These are phyloP conservation scores for Geosmithia flava DNA, from an alignment of 2,329 filamentous ascomycete species.

Conservation along the genomic window DNA sequence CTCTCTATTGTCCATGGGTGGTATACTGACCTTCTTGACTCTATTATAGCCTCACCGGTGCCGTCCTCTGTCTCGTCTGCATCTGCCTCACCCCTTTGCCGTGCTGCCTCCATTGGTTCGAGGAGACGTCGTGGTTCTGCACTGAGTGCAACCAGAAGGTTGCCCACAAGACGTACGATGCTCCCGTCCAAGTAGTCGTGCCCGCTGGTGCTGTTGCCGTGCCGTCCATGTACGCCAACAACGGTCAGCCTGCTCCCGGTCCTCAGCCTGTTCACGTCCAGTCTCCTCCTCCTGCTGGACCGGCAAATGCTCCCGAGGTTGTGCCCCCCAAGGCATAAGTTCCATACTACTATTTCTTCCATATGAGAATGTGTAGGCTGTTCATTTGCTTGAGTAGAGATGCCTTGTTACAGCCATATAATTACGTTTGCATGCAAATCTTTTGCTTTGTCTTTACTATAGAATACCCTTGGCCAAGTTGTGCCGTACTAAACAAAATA, in stretches of 20 bases:
- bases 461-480: neutral
- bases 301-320: neutral
- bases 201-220: slow-evolving; percentile 6
- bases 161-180: slow-evolving; percentile 10
- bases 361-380: neutral
- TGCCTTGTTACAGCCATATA: neutral
- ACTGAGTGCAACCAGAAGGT: slow-evolving; percentile 15
- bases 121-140: slow-evolving; percentile 16
- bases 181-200: slow-evolving; percentile 8
- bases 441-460: neutral
- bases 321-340: neutral
- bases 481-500: neutral
- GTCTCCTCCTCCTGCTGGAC: neutral
- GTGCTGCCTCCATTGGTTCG: slow-evolving; percentile 18
- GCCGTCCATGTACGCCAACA: slow-evolving; percentile 6
- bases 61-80: slow-evolving; percentile 16
- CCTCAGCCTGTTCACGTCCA: neutral
- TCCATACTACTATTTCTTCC: neutral
- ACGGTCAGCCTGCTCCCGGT: slow-evolving; percentile 3
- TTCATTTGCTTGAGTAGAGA: neutral
- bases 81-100: slow-evolving; percentile 17
- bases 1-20: neutral
- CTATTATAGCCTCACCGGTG: slow-evolving; percentile 11
- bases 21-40: neutral
- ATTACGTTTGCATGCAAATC: neutral